Conservation (phyloP, 371 early-diverging fungal genomes). For the Mortierella sp. region DNA sequence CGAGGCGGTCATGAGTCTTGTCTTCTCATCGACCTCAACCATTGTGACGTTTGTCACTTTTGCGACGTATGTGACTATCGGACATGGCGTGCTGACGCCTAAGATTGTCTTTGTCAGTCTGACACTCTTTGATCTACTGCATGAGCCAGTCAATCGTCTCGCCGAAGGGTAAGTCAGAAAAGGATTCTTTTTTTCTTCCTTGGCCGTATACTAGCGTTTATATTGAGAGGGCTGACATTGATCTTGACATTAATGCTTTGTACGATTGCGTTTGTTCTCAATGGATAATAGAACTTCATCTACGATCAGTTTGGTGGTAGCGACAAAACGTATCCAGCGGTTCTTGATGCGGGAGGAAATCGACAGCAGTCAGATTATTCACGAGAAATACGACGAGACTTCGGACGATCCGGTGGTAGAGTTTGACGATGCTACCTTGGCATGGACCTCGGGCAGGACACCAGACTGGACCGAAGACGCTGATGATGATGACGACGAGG, state of each 20-base stretch:
- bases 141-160: constrained; percentile 75
- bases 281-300: constrained; percentile 56
- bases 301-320: constrained; percentile 84
- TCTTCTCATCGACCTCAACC: constrained; percentile 82
- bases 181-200: not conserved
- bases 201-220: not conserved
- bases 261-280: not conserved
- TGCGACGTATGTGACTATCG: constrained; percentile 75
- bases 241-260: not conserved
- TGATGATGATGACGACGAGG: constrained; percentile 16
- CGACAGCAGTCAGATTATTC: constrained; percentile 69
- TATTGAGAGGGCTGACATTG: not conserved
- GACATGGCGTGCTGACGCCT: constrained; percentile 72
- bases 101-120: constrained; percentile 90
- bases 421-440: constrained; percentile 61
- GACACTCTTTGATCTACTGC: constrained; percentile 90
- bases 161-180: constrained; percentile 63
- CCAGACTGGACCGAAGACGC: not conserved
- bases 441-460: constrained; percentile 2
- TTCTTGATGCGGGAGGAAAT: constrained; percentile 86
- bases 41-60: constrained; percentile 89
- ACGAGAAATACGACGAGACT: constrained; percentile 8
- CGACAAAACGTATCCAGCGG: constrained; percentile 80
- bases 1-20: constrained; percentile 67
- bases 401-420: constrained; percentile 14